Evolutionary conservation across 768 basidiomycete genomes (phyloP).

Genomic region (Peribolospora baueri): DNA sequence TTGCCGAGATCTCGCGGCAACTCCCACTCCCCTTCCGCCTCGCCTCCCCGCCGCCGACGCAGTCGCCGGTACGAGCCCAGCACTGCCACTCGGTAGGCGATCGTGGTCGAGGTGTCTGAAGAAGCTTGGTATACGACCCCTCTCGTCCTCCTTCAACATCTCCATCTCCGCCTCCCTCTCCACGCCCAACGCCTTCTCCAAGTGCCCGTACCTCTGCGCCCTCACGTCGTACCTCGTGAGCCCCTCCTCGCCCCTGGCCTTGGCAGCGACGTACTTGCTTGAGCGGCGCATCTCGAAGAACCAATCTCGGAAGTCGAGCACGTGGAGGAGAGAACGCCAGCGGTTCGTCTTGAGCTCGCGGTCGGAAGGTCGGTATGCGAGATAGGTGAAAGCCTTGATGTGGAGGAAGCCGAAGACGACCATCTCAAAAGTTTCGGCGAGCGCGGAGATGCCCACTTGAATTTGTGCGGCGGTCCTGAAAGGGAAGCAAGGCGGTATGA

Average conservation of each 20-base stretch:
- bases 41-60: too few species aligned
- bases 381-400: conserved; percentile 46
- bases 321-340: conserved; percentile 34
- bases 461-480: conserved; percentile 47
- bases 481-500: conserved; percentile 17
- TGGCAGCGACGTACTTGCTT: not conserved
- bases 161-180: not conserved
- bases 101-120: too few species aligned
- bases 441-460: conserved; percentile 41
- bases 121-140: too few species aligned
- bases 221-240: not conserved
- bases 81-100: too few species aligned
- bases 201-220: not conserved
- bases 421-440: conserved; percentile 53
- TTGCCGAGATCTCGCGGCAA: too few species aligned
- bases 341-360: conserved; percentile 26
- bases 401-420: conserved; percentile 27
- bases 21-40: too few species aligned
- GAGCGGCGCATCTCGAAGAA: conserved; percentile 28
- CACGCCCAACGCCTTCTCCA: not conserved
- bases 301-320: conserved; percentile 45
- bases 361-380: conserved; percentile 27
- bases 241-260: not conserved
- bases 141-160: not conserved
- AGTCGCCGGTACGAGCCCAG: too few species aligned